phyloP scores from a whole-genome alignment of 805 yeast species.

The Candida manassasensis region DNA sequence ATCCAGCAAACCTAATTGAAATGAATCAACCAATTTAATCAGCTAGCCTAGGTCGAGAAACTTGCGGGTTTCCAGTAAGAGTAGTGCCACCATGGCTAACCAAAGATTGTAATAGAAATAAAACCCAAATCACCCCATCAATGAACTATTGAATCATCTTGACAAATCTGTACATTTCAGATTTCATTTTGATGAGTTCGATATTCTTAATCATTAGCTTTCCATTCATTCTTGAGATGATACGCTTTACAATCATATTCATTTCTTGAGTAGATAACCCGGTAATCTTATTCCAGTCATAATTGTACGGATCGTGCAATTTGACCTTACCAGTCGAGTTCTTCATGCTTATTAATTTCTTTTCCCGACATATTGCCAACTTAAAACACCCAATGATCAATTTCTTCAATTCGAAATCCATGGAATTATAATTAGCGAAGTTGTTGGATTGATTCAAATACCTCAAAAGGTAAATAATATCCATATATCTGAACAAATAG shows the following conservation, averaged over 20 bases:
- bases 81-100: neutral
- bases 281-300: conserved; percentile 33
- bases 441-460: conserved; percentile 43
- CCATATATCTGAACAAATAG: conserved; percentile 43
- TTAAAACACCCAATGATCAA: conserved; percentile 40
- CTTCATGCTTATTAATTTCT: conserved; percentile 9
- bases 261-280: conserved; percentile 35
- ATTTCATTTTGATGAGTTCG: conserved; percentile 33
- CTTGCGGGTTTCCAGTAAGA: no score
- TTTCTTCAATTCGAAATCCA: conserved; percentile 39
- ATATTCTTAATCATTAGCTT: conserved; percentile 33
- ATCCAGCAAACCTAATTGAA: neutral
- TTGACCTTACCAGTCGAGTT: neutral
- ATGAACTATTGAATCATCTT: conserved; percentile 28
- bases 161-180: conserved; percentile 39
- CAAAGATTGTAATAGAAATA: neutral
- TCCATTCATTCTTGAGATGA: conserved; percentile 38
- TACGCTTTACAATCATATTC: conserved; percentile 29
- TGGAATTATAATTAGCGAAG: conserved; percentile 38
- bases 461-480: conserved; percentile 39
- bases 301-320: conserved; percentile 6
- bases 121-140: neutral
- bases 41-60: no score
- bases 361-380: conserved; percentile 32
- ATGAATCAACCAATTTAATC: no score